Evolutionary conservation across 495 filamentous ascomycete genomes (phyloP).

Genomic region (Neurospora terricola): DNA sequence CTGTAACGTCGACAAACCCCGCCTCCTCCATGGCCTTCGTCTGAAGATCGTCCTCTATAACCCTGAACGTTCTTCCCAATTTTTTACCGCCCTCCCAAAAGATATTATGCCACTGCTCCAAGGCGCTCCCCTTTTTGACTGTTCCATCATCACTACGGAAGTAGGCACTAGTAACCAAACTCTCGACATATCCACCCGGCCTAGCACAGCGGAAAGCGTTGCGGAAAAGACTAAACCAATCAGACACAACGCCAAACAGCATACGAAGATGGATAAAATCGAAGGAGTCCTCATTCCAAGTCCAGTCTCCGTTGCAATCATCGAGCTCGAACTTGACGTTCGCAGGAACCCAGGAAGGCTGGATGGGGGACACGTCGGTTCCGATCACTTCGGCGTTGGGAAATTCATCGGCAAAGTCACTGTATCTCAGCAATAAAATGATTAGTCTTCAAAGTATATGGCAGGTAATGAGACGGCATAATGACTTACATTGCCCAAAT

Average conservation of each 20-base stretch:
- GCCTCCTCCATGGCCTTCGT: conserved; percentile 39
- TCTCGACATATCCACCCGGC: conserved; percentile 2
- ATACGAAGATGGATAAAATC: conserved; percentile 49
- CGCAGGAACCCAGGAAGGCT: conserved; percentile 28
- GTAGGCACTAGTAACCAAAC: not conserved
- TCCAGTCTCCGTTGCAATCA: conserved; percentile 38
- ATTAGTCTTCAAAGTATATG: not conserved
- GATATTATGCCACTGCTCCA: not conserved
- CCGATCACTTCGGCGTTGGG: conserved; percentile 40
- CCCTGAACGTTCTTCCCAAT: conserved; percentile 1
- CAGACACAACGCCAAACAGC: conserved; percentile 35
- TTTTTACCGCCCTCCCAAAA: conserved; percentile 1
- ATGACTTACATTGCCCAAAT: not conserved
- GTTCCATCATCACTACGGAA: not conserved
- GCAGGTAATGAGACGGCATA: fast-evolving
- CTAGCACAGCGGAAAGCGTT: conserved; percentile 14
- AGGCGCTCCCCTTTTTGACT: not conserved
- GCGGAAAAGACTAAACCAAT: conserved; percentile 38
- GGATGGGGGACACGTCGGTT: conserved; percentile 39
- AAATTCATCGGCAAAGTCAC: conserved; percentile 40
- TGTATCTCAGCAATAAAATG: conserved; percentile 13
- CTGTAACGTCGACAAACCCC: conserved; percentile 43
- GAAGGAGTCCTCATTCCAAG: conserved; percentile 34
- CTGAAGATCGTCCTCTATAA: conserved; percentile 7
- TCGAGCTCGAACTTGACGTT: conserved; percentile 41